These are phyloP conservation scores for Tulasnella sp. DNA, from an alignment of 768 basidiomycete genomes.

Conservation along the genomic window DNA sequence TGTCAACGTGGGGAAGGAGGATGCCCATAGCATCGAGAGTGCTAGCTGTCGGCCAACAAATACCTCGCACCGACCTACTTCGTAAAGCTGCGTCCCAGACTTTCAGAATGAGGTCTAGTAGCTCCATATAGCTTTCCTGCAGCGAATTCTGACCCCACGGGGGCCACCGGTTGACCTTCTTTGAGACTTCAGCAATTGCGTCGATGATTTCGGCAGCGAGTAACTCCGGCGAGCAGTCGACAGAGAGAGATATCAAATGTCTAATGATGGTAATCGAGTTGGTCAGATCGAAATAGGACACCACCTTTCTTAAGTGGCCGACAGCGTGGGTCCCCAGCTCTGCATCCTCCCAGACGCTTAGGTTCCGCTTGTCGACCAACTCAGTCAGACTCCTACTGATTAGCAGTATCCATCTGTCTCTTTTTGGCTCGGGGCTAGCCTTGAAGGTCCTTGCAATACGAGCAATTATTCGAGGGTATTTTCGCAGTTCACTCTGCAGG, in stretches of 20 bases:
- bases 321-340: not conserved
- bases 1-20: not conserved
- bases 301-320: not conserved
- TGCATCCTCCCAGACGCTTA: not conserved
- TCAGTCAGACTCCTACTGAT: not conserved
- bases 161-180: not conserved
- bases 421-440: not conserved
- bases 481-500: not conserved
- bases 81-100: not conserved
- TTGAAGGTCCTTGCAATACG: not conserved
- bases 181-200: not conserved
- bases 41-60: not conserved
- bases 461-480: not conserved
- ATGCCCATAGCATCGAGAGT: not conserved
- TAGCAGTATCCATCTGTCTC: not conserved
- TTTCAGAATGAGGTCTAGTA: not conserved
- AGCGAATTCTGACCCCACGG: not conserved
- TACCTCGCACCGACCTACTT: not conserved
- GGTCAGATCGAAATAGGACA: not conserved
- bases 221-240: not conserved
- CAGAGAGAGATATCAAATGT: not conserved
- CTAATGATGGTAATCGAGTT: not conserved
- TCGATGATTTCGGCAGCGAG: not conserved
- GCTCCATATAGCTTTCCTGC: not conserved
- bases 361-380: not conserved